Evolutionary conservation across 805 yeast genomes (phyloP), one percentile per base, ranked within the genome.

Genomic region (Kodamaea sagamina): DNA sequence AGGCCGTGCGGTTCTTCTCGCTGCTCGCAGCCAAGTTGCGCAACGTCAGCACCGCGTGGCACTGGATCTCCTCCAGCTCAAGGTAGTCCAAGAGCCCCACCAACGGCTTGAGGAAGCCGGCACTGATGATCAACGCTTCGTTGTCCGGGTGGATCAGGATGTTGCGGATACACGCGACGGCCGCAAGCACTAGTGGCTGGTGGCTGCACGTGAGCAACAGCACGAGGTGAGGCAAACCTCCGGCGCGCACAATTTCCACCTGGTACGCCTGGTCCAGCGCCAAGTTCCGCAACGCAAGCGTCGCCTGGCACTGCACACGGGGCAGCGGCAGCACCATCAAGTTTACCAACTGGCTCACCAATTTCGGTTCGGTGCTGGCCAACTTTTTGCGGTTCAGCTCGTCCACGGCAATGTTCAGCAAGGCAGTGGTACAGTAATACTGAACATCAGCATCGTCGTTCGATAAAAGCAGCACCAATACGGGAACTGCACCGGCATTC

Each of bases 401-500:
- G 67, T 93, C 99, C 32, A 93, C 99, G 3, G 99, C 99, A 54
- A 93, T 90, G 61, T 93, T 93, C 22, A 96, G 87, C 49, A 93
- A 73, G 0, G 98, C 98, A 2, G 99, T 93, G 11, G 99, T 92
- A 72, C 99, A 93, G 63, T 93, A 93, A 63, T 93, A 93, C 67
- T 93, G 99, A 32, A 93, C 98, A 62, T 93, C 99, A 1, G 97
- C 86, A 63, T 93, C 99, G 19, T 83, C 77, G 43, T 89, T 84
- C 1, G 92, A 80, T 48, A 93, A 73, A 49, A 93, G 71, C 8
- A 95, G 82, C 10, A 93, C 98, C 43, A 93, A 74, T 5, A 93
- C 96, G 1, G 99, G 99, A 6, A 93, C 96, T 13, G 98, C 97
- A 35, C 98, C 99, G 2, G 99, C 97, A 63, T 88, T 89, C 26